Percentiles rank a stretch among this genome's conserved stretches.
These are phyloP conservation scores for Amaranthus hypochondriacus DNA, from an alignment of 148 eudicot species.

Conservation along the genomic window DNA sequence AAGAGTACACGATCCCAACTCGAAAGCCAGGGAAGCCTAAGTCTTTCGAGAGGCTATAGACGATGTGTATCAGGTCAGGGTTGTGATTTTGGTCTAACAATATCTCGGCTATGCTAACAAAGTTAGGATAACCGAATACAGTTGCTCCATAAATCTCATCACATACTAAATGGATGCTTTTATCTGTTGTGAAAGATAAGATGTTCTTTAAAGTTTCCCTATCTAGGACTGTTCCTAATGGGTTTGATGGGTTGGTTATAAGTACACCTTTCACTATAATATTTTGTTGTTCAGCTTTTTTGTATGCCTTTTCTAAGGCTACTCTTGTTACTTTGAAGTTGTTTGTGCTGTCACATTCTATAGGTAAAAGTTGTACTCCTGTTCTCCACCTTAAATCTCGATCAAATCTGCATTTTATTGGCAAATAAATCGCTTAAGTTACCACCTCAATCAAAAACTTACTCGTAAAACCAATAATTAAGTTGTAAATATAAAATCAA, in stretches of 20 bases:
- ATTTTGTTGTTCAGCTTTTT: conserved; percentile 26
- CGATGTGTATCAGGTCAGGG: conserved; percentile 37
- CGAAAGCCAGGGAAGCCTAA: conserved; percentile 19
- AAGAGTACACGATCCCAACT: conserved; percentile 50
- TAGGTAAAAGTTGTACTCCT: conserved; percentile 37
- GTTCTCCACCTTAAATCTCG: conserved; percentile 50
- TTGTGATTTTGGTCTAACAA: conserved; percentile 13
- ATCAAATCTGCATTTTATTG: conserved; percentile 37
- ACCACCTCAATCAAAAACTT: too few species aligned
- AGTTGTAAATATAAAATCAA: background rate
- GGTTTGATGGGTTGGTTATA: conserved; percentile 4
- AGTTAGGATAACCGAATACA: background rate
- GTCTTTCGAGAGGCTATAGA: conserved; percentile 46
- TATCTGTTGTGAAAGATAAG: conserved; percentile 27
- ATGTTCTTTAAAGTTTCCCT: conserved; percentile 21
- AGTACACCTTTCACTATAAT: conserved; percentile 39
- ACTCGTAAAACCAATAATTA: too few species aligned
- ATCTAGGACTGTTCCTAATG: conserved; percentile 37
- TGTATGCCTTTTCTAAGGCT: conserved; percentile 11
- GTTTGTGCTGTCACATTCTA: conserved; percentile 34
- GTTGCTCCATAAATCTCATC: too few species aligned
- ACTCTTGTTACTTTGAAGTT: conserved; percentile 28
- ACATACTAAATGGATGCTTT: background rate
- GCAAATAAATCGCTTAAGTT: background rate
- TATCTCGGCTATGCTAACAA: conserved; percentile 29